phyloP scores from a whole-genome alignment of 306 rosid species.

The Quercus cerris region DNA sequence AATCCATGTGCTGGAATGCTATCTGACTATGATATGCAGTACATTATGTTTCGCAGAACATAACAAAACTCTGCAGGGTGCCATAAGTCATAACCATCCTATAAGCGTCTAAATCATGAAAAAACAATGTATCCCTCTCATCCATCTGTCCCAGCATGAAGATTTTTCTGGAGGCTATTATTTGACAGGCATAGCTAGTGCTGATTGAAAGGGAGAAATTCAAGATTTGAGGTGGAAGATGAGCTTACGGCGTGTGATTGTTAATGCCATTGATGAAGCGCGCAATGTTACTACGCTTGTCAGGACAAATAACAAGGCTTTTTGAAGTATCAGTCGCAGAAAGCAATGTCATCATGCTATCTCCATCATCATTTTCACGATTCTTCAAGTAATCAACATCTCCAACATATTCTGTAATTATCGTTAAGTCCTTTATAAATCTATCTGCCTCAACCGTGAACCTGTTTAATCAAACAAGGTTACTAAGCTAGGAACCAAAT shows the following conservation, averaged over 20 bases:
- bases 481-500: not conserved
- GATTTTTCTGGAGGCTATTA: not conserved
- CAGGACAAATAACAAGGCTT: conserved; percentile 89
- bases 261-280: conserved; percentile 94
- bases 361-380: conserved; percentile 84
- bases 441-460: conserved; percentile 95
- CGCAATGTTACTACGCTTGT: conserved; percentile 80
- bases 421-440: conserved; percentile 70
- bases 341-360: conserved; percentile 96
- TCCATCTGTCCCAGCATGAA: not conserved
- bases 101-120: not conserved
- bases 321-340: conserved; percentile 62
- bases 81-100: not conserved
- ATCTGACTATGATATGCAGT: not conserved
- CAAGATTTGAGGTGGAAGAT: conserved; percentile 3
- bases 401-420: conserved; percentile 92
- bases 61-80: not conserved
- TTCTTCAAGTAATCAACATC: conserved; percentile 87
- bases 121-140: not conserved
- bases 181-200: not conserved
- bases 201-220: not conserved
- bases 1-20: not conserved
- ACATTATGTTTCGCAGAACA: not conserved
- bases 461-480: conserved; percentile 30
- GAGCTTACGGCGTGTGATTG: conserved; percentile 80